Percentiles rank a stretch among this genome's conserved stretches.
Evolutionary conservation across 768 basidiomycete species (phyloP).

Genomic region (Suillus spraguei): DNA sequence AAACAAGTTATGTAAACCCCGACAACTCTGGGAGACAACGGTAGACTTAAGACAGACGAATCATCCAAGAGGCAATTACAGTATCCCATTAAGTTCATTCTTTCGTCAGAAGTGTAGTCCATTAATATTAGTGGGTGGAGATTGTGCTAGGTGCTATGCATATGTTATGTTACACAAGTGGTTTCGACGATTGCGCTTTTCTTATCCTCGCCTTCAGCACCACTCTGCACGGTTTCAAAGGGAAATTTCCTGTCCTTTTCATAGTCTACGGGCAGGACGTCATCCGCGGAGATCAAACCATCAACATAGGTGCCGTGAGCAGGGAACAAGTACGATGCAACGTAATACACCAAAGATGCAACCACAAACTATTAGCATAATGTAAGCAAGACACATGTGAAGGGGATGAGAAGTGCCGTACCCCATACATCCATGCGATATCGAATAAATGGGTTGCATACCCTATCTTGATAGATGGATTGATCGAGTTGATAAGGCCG

Average conservation of each 20-base stretch:
- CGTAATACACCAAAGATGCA: constrained; percentile 28
- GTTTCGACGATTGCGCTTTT: constrained; percentile 1
- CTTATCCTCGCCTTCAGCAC: constrained; percentile 7
- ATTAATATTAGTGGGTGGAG: not conserved
- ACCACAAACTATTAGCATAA: constrained; percentile 31
- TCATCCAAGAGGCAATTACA: no score
- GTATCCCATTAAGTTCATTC: no score
- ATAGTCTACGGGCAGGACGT: constrained; percentile 8
- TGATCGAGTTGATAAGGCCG: constrained; percentile 77
- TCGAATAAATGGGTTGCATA: constrained; percentile 59
- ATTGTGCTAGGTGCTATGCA: not conserved
- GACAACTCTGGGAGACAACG: no score
- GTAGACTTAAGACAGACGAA: no score
- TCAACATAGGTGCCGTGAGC: constrained; percentile 30
- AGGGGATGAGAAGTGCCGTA: constrained; percentile 37
- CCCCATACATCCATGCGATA: constrained; percentile 78
- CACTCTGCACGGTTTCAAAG: not conserved
- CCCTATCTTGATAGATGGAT: constrained; percentile 62
- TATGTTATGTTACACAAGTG: not conserved
- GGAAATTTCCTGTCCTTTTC: not conserved
- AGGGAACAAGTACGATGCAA: constrained; percentile 27
- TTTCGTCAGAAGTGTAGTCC: not conserved
- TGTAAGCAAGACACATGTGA: constrained; percentile 13
- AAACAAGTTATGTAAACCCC: no score
- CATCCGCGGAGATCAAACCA: constrained; percentile 27